A percentile compares a stretch with the other conserved stretches of the same genome.
Conservation (phyloP, 306 rosid species). For the Trifolium subterraneum region DNA sequence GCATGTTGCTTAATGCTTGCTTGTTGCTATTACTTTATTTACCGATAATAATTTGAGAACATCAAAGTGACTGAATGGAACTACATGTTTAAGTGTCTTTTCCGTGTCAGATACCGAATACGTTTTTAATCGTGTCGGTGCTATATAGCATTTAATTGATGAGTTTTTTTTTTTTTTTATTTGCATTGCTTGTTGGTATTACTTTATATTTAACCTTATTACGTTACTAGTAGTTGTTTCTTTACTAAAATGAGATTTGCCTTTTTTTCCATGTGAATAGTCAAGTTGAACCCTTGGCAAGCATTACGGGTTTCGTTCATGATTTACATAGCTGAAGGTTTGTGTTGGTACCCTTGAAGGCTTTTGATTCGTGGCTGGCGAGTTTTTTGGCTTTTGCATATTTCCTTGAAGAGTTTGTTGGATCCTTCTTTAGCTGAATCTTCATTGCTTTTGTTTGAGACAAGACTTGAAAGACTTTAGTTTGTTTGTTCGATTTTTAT, state of each 20-base stretch:
- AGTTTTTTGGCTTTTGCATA: conserved; percentile 43
- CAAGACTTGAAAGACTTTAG: conserved; percentile 29
- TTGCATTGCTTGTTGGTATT: conserved; percentile 28
- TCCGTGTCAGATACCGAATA: not conserved
- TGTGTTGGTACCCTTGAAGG: conserved; percentile 49
- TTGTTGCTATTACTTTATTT: conserved; percentile 21
- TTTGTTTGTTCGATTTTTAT: conserved; percentile 15
- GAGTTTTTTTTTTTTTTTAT: conserved; percentile 32
- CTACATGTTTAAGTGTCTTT: not conserved
- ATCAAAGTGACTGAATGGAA: not conserved
- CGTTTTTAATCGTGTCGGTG: not conserved
- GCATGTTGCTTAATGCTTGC: conserved; percentile 29
- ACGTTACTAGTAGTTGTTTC: conserved; percentile 3
- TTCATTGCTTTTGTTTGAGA: conserved; percentile 38
- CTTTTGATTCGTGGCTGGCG: conserved; percentile 46
- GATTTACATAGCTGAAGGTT: conserved; percentile 48
- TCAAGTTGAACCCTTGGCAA: conserved; percentile 25
- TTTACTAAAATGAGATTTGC: conserved; percentile 29
- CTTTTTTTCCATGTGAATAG: conserved; percentile 30
- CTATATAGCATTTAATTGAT: conserved; percentile 11
- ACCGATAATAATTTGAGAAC: not conserved
- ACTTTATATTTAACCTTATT: not conserved
- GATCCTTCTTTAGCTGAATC: conserved; percentile 42
- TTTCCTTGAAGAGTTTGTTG: conserved; percentile 46
- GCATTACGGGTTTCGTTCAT: conserved; percentile 47